These are phyloP conservation scores for Cercospora beticola DNA, from an alignment of 2,329 filamentous ascomycete genomes.

Conservation along the genomic window DNA sequence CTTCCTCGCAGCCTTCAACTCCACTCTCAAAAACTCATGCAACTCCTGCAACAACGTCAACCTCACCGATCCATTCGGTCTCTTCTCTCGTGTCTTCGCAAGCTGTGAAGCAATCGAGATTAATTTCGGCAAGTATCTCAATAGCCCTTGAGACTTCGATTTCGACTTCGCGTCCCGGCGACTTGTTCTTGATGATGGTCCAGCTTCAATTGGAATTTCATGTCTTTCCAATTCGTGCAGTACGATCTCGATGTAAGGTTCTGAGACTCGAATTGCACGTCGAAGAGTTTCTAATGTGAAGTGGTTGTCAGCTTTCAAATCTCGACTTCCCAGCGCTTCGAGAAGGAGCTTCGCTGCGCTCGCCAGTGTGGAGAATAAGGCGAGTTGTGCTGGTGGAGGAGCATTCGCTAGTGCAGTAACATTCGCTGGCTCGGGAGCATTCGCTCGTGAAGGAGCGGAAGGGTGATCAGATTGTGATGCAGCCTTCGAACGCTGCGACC, in stretches of 20 bases:
- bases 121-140: background rate
- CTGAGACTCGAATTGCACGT: slow-evolving; percentile 5
- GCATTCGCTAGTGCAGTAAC: background rate
- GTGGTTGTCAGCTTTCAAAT: slow-evolving; percentile 4
- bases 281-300: slow-evolving; percentile 6
- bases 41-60: slow-evolving; percentile 13
- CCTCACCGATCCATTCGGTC: background rate
- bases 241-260: slow-evolving; percentile 1
- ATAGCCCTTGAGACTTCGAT: background rate
- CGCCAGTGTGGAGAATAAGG: background rate
- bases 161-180: background rate
- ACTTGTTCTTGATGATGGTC: background rate
- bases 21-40: background rate
- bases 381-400: background rate
- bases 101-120: background rate
- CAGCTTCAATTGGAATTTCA: background rate
- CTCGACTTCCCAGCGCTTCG: background rate
- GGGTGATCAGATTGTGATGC: background rate
- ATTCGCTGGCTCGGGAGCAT: background rate
- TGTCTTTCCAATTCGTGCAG: slow-evolving; percentile 1
- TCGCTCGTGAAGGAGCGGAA: background rate
- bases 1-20: slow-evolving; percentile 5
- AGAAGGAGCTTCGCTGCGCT: slow-evolving; percentile 3
- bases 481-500: background rate
- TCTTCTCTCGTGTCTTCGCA: background rate